These are phyloP conservation scores for Fusarium tanahbumbuense DNA, from an alignment of 2,329 filamentous ascomycete genomes.

Conservation along the genomic window DNA sequence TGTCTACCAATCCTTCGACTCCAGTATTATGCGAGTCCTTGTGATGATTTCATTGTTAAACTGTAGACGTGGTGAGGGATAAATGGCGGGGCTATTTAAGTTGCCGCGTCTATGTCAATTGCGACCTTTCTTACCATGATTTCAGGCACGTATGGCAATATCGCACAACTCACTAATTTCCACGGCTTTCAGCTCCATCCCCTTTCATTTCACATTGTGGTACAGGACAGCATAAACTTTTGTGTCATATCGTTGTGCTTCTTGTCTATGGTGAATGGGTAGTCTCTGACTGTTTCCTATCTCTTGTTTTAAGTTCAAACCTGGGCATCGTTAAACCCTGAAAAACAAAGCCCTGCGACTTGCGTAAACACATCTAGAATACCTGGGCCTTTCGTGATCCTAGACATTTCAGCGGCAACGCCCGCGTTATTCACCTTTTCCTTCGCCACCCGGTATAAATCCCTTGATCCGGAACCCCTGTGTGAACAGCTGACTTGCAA, in stretches of 20 bases:
- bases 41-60: background rate
- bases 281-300: conserved; percentile 19
- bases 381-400: conserved; percentile 29
- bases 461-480: conserved; percentile 29
- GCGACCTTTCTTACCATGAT: background rate
- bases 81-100: background rate
- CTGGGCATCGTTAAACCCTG: conserved; percentile 14
- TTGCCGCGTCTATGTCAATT: background rate
- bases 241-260: conserved; percentile 24
- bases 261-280: conserved; percentile 29
- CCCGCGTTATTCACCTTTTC: conserved; percentile 9
- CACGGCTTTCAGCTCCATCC: background rate
- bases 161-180: background rate
- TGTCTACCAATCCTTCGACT: conserved; percentile 39
- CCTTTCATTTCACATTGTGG: background rate
- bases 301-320: conserved; percentile 38
- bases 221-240: background rate
- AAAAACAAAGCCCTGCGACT: conserved; percentile 43
- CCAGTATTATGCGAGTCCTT: background rate
- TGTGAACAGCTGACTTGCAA: conserved; percentile 6
- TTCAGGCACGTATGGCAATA: background rate
- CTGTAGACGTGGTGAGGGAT: background rate
- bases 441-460: conserved; percentile 14
- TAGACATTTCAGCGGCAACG: conserved; percentile 14
- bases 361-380: conserved; percentile 43